A percentile compares a stretch with the other conserved stretches of the same genome.
phyloP scores from a whole-genome alignment of 202 grass and related monocot species.

The Carex arenaria region DNA sequence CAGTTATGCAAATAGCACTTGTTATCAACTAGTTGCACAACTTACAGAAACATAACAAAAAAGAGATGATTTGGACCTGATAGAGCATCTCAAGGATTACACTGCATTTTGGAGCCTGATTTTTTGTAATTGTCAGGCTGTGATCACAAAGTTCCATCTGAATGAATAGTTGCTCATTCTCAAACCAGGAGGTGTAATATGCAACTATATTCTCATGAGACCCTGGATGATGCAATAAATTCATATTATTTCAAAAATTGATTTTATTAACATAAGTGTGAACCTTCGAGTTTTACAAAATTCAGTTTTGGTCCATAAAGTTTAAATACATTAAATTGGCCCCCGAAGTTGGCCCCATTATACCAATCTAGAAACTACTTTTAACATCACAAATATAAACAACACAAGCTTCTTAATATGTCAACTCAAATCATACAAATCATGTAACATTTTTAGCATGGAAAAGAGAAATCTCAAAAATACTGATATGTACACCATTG shows the following conservation, averaged over 20 bases:
- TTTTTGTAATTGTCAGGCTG: slow-evolving; percentile 45
- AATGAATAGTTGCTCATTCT: slow-evolving; percentile 78
- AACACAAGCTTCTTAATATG: not conserved
- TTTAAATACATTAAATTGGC: not conserved
- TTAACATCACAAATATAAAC: not conserved
- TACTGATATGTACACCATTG: not conserved
- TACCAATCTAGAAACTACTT: not conserved
- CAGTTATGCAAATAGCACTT: not conserved
- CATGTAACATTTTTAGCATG: not conserved
- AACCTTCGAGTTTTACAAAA: not conserved
- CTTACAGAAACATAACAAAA: not conserved
- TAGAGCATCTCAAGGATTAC: slow-evolving; percentile 68
- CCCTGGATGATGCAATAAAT: slow-evolving; percentile 34
- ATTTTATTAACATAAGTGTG: not conserved
- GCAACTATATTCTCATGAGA: slow-evolving; percentile 86
- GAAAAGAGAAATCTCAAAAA: not conserved
- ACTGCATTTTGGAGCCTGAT: slow-evolving; percentile 33
- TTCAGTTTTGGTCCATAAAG: not conserved
- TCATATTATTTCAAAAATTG: not conserved
- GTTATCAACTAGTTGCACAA: not conserved
- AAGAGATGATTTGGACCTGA: slow-evolving; percentile 46
- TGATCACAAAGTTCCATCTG: slow-evolving; percentile 93
- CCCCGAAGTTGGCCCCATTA: not conserved
- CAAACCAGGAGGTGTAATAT: slow-evolving; percentile 98
- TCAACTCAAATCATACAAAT: not conserved